Conservation (phyloP, 1,284 basidiomycete genomes). For the Pascua sp. region DNA sequence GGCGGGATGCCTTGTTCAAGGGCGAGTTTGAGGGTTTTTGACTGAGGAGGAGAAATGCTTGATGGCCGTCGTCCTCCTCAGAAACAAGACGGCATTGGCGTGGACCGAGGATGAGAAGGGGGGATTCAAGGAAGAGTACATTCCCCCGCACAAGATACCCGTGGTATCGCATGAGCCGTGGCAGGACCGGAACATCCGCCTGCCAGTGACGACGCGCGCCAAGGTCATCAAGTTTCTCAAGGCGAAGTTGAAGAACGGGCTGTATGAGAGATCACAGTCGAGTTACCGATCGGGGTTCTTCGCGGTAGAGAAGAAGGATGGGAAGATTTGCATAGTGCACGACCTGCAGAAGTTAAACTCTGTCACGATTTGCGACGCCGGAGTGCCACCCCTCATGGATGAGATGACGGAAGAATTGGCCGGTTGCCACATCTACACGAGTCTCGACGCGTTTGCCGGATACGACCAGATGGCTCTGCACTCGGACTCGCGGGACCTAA, state of each 20-base stretch:
- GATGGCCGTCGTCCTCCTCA: not conserved
- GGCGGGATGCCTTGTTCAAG: not conserved
- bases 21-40: not conserved
- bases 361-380: conserved; percentile 7
- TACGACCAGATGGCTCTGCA: conserved; percentile 11
- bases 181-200: conserved; percentile 2
- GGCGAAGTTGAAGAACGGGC: conserved; percentile 1
- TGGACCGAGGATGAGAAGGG: conserved; percentile 10
- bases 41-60: conserved; percentile 1
- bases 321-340: conserved; percentile 10
- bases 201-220: conserved; percentile 1
- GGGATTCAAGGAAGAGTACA: not conserved
- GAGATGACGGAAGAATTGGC: conserved; percentile 14
- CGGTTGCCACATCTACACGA: conserved; percentile 9
- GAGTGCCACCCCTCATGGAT: conserved; percentile 10
- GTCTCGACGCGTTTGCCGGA: conserved; percentile 10
- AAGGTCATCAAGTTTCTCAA: conserved; percentile 1
- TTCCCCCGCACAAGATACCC: conserved; percentile 1
- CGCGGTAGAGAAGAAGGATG: conserved; percentile 14
- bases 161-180: conserved; percentile 1
- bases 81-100: conserved; percentile 1
- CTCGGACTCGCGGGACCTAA: conserved; percentile 4
- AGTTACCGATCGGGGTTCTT: conserved; percentile 8
- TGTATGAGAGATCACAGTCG: conserved; percentile 9
- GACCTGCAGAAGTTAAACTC: conserved; percentile 13